Base-by-base conservation (phyloP, 2,329 filamentous ascomycete genomes). In the Penicillium sp. region DNA sequence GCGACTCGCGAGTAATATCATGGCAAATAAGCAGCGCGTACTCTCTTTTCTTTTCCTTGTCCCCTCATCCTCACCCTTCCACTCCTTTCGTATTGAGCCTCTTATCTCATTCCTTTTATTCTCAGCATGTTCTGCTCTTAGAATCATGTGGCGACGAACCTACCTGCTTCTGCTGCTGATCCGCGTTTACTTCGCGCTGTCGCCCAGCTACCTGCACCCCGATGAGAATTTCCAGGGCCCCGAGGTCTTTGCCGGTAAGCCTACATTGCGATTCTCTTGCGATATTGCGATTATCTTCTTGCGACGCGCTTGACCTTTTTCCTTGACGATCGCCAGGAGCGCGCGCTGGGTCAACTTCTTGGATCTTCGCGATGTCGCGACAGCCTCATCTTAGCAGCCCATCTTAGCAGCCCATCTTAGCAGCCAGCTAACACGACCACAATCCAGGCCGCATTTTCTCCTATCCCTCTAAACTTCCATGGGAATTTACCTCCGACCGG, bases 191-290 rank as follows among this genome's bases (percentile, higher is more conserved):
- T 92, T 97, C 70, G 92, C 93, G 53, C 76, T 97, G 57, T 91
- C 87, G 56, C 88, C 93, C 51, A 97, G 92, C 78, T 98, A 98
- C 72, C 82, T 98, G 41, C 93, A 98, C 71, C 93, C 93, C 4
- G 93, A 98, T 75, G 93, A 98, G 79, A 93, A 97, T 77, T 98
- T 98, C 66, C 93, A 98, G 75, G 93, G 93, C 31, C 93, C 93
- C 13, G 93, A 98, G 76, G 86, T 97, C 57, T 93, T 97, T 66
- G 91, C 92, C 65, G 92, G 92, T 96, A 82, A 60, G 84, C 75
- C 43, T 37, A 38, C 44, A 44, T 27, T 40, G 38, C 38, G 23
- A 18, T 40, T 27, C 6, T 2, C 12, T 15, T 24, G 20, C 12
- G 38, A 40, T 25, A 6, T n/a, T 25, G 38, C 8, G 8, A 25